These are phyloP conservation scores for Cadophora sp. DNA, from an alignment of 2,329 filamentous ascomycete genomes.

Conservation along the genomic window DNA sequence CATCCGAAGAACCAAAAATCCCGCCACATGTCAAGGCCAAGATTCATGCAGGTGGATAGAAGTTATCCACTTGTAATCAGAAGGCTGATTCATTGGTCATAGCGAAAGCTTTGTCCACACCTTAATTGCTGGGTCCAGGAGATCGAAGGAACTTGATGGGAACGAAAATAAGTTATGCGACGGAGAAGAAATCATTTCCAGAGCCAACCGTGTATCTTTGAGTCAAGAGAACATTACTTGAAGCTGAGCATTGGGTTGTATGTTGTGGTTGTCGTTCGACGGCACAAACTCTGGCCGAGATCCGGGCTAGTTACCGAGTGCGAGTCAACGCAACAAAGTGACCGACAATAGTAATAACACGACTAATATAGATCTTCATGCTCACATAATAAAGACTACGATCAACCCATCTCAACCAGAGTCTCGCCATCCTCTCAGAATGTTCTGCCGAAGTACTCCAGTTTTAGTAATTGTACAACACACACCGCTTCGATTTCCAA, in stretches of 20 bases:
- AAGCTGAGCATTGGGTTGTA: neutral
- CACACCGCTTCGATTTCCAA: neutral
- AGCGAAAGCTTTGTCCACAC: constrained; percentile 15
- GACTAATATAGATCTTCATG: neutral
- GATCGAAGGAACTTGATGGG: neutral
- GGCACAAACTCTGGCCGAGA: too few relatives aligned
- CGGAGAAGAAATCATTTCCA: neutral
- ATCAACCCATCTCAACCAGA: neutral
- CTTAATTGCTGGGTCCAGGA: neutral
- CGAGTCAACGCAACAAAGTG: neutral
- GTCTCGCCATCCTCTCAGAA: neutral
- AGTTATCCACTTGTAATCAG: constrained; percentile 2
- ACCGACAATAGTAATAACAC: neutral
- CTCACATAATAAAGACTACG: neutral
- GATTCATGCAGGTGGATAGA: constrained; percentile 19
- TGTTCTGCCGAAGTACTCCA: neutral
- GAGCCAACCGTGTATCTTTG: neutral
- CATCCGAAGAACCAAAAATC: neutral
- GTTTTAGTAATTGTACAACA: neutral
- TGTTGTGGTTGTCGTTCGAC: neutral
- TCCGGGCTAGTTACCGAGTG: neutral
- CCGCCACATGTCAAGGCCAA: neutral
- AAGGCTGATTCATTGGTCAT: neutral
- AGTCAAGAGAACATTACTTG: neutral
- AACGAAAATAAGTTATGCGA: neutral